Evolutionary conservation across 1,284 basidiomycete species (phyloP).

Genomic region (Cryptococcus wingfieldii): DNA sequence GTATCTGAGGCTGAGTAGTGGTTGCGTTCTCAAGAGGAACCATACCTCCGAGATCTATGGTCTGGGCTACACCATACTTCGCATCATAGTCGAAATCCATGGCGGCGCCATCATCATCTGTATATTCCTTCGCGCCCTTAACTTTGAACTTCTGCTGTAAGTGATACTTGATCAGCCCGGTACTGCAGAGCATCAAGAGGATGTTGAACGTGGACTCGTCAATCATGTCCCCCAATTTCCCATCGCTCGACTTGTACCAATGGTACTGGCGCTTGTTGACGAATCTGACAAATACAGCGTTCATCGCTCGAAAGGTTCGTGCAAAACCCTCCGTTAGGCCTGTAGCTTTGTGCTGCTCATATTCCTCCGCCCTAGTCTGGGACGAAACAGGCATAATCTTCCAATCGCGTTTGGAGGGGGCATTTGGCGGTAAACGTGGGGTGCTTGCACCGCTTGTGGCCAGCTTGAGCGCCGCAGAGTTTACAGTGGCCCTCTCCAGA

Average conservation of each 20-base stretch:
- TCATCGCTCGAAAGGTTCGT: not conserved
- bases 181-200: slow-evolving; percentile 1
- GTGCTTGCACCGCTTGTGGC: not conserved
- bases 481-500: not conserved
- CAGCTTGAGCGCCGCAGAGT: not conserved
- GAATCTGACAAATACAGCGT: slow-evolving; percentile 3
- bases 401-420: not conserved
- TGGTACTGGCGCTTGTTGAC: slow-evolving; percentile 10
- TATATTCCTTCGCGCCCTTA: not conserved
- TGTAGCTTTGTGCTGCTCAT: not conserved
- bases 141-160: not conserved
- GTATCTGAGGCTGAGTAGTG: not conserved
- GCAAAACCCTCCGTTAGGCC: not conserved
- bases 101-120: not conserved
- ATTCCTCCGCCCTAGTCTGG: not conserved
- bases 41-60: slow-evolving; percentile 13
- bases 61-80: slow-evolving; percentile 1
- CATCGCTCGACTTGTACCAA: slow-evolving; percentile 3
- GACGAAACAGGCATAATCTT: slow-evolving; percentile 1
- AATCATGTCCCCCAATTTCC: not conserved
- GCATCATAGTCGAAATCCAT: not conserved
- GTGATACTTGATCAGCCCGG: not conserved
- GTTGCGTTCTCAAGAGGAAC: slow-evolving; percentile 1
- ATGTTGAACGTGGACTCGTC: slow-evolving; percentile 4
- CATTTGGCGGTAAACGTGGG: not conserved